These are phyloP conservation scores for Solanum sitiens DNA, from an alignment of 257 asterid genomes.

Conservation along the genomic window DNA sequence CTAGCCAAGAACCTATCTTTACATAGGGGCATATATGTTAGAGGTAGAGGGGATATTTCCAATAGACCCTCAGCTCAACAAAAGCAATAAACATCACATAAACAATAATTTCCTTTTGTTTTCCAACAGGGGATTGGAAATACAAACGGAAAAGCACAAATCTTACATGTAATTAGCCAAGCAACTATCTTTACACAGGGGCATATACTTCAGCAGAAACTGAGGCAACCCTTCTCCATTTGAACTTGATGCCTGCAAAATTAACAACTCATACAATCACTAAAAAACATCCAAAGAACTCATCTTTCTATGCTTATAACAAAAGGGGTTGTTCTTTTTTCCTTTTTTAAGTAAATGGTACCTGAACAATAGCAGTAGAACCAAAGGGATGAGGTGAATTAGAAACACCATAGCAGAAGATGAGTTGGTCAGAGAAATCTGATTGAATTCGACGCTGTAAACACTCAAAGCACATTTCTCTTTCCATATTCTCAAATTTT, in stretches of 20 bases:
- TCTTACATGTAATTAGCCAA: slow-evolving; percentile 69
- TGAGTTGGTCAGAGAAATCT: slow-evolving; percentile 50
- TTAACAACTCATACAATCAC: neutral
- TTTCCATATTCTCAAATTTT: slow-evolving; percentile 11
- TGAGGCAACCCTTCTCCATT: slow-evolving; percentile 36
- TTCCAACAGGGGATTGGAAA: neutral
- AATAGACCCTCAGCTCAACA: neutral
- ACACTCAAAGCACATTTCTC: slow-evolving; percentile 61
- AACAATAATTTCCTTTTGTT: neutral
- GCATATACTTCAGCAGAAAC: slow-evolving; percentile 44
- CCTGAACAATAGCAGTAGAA: slow-evolving; percentile 72
- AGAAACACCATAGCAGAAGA: slow-evolving; percentile 50
- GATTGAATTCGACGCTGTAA: slow-evolving; percentile 58
- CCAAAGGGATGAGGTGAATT: slow-evolving; percentile 67
- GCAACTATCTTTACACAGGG: slow-evolving; percentile 41
- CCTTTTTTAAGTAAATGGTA: neutral
- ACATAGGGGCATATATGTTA: slow-evolving; percentile 34
- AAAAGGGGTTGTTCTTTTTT: neutral
- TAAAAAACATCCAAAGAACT: neutral
- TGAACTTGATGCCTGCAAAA: slow-evolving; percentile 35
- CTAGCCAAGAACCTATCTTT: slow-evolving; percentile 49
- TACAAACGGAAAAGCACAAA: neutral
- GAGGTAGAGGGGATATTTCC: neutral
- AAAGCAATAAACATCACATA: neutral
- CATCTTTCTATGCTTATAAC: neutral